Base-by-base conservation (phyloP, 345 rosid genomes). In the Hypericum androsaemum region DNA sequence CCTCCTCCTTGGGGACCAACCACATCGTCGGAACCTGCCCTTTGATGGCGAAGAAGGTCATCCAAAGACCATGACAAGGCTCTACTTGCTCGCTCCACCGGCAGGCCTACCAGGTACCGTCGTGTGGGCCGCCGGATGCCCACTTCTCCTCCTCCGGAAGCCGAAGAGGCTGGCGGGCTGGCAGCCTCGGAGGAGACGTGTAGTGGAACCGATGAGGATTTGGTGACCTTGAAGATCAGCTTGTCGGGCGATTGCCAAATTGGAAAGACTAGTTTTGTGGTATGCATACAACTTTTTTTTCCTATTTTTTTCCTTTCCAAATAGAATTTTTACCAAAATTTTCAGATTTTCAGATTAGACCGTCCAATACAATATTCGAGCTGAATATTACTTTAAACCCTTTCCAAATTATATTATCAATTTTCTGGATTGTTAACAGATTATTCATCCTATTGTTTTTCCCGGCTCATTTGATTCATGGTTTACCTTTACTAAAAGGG, bases 201-300 rank as follows among this genome's bases (percentile, higher is more conserved):
- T 50, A 64, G 54, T 17, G 76, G 71, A 55, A 53, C 77, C 41
- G 95, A 81, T 72, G 71, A 84, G 8, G 89, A 92, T 78, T 83
- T 92, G 76, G 88, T 92, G 57, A 59, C 67, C 40, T 70, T 92
- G 70, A 92, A 92, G 86, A 84, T 92, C 62, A 87, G 94, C 39
- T 68, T 92, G 71, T 61, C 87, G 62, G 98, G 96, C 10, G 98
- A 92, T 64, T 83, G 88, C 64, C 95, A 75, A 60, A 83, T 81
- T 67, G 98, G 98, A 54, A 92, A 92, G 52, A 88, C 98, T 10
- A 83, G 82, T 75, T 92, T 92, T 64, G 71, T 85, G 75, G 98
- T 92, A 52, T 63, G 77, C 55, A 41, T 56, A 12, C 22, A 6
- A 17, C 22, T 14, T 22, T 12, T 6, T n/a, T n/a, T n/a, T n/a